phyloP scores from a whole-genome alignment of 805 yeast genomes.

The Cephaloascus albidus region DNA sequence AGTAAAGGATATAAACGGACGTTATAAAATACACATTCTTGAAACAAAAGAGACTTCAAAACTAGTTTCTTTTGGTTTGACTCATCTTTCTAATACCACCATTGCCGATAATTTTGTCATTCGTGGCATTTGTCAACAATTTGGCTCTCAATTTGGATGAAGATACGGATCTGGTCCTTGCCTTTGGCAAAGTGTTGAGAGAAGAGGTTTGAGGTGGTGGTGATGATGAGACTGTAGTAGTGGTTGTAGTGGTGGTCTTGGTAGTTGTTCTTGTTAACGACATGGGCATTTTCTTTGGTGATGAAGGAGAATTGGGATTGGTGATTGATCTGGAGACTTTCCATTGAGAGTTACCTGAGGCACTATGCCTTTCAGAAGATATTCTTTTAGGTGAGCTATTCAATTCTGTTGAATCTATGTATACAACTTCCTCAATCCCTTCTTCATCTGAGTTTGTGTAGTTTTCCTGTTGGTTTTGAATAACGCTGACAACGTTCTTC shows the following conservation, averaged over 20 bases:
- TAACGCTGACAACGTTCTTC: conserved; percentile 7
- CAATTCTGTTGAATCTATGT: conserved; percentile 1
- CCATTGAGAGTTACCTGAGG: conserved; percentile 18
- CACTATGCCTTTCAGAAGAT: conserved; percentile 3
- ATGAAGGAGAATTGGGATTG: conserved; percentile 10
- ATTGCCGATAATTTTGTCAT: conserved; percentile 16
- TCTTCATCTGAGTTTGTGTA: conserved; percentile 39
- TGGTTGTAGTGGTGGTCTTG: conserved; percentile 40
- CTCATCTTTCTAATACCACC: conserved; percentile 24
- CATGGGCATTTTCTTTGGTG: conserved; percentile 20
- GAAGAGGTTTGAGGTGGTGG: conserved; percentile 22
- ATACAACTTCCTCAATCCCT: neutral
- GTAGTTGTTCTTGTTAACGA: conserved; percentile 33
- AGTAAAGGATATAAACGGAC: too few relatives aligned
- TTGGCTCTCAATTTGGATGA: conserved; percentile 13
- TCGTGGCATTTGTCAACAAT: conserved; percentile 11
- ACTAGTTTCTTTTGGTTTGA: conserved; percentile 5
- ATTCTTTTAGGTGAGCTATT: conserved; percentile 1
- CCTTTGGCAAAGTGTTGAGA: conserved; percentile 13
- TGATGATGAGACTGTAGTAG: conserved; percentile 27
- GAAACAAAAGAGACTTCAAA: neutral
- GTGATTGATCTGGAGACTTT: conserved; percentile 24
- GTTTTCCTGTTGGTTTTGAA: conserved; percentile 5
- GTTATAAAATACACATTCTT: too few relatives aligned
- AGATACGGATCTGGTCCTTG: conserved; percentile 9